Base-by-base conservation (phyloP, 1,284 basidiomycete species). In the Microbotryomycetes sp. region DNA sequence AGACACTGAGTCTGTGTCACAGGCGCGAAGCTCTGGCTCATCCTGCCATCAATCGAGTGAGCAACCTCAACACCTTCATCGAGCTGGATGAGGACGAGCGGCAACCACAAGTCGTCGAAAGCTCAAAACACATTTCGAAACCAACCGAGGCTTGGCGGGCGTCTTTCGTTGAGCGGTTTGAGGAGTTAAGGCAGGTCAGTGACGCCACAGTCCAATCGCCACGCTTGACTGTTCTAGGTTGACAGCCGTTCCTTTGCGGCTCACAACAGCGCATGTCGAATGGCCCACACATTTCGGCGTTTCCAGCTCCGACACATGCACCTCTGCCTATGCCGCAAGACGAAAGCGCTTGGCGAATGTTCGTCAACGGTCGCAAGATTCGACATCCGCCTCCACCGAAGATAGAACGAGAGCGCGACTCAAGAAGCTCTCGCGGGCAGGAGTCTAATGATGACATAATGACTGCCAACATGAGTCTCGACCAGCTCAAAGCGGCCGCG, bases 261-360 rank as follows among this genome's bases (percentile, higher is more conserved):
- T n/a, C n/a, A 15, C 4, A 22, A 9, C 50, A 64, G 62, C 46
- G 62, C 9, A 56, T 64, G 49, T 42, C 48, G 25, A 14, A 49
- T 3, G 54, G 51, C 32, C 65, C 45, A n/a, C 25, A 16, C 19
- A 45, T 51, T 9, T 29, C 36, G 6, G 48, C 19, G n/a, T 64
- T n/a, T 52, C 56, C 19, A 19, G 49, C 25, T 16, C 59, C 50
- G 46, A 57, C 36, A 28, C 14, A 65, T 56, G 12, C 31, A 28
- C 29, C 58, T 6, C 47, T 71, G 4, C 69, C 70, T 6, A 23
- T 58, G 5, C 54, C 65, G 2, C 55, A 56, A 23, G 67, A 69
- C 60, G 60, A 66, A 25, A 60, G 60, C 12, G 63, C 56, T 19
- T 71, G 70, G 70, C 58, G 60, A 23, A 58, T 62, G n/a, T 68